Base-by-base conservation (phyloP, 768 basidiomycete species). In the Pisolithus orientalis region DNA sequence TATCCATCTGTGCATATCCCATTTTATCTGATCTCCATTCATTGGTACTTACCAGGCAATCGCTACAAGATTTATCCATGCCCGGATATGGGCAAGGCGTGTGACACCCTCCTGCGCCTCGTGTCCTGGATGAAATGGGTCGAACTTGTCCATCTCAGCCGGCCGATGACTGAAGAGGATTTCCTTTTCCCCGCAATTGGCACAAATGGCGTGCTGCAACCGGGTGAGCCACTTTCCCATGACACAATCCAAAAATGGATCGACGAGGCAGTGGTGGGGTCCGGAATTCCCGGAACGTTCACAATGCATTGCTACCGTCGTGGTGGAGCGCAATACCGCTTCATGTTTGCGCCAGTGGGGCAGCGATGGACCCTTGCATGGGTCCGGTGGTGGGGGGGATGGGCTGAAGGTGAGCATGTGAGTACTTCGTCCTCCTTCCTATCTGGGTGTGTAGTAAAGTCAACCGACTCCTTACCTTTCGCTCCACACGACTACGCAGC, bases 371-470 rank as follows among this genome's bases (percentile, higher is more conserved):
- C 69, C 0, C 53, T 76, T 17, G 57, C 49, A 7, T 57, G 44
- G 1, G 63, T 74, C 5, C 61, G 59, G 6, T 75, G 73, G 74
- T 76, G 75, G 74, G 75, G 72, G 0, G 72, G 72, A 9, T 74
- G 73, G 74, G 71, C 71, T 13, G 57, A 58, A 25, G 62, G 65
- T 0, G 72, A 75, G 52, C 63, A 70, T 47, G 72, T 73, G 43
- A 37, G n/a, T n/a, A n/a, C n/a, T n/a, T n/a, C n/a, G 67, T 60
- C 14, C 11, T 10, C 32, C 10, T 47, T 16, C 28, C 29, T 16
- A 24, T 51, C 38, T 49, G 32, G 11, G 28, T 32, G 24, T 24
- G 13, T 8, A n/a, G 34, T 10, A 17, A 27, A 3, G n/a, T n/a
- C 25, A n/a, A 17, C 39, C 31, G 27, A 25, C 28, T 21, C 13